Evolutionary conservation across 2,329 filamentous ascomycete genomes (phyloP), one percentile per base, ranked within the genome.

Genomic region (Apiospora saccharicola): DNA sequence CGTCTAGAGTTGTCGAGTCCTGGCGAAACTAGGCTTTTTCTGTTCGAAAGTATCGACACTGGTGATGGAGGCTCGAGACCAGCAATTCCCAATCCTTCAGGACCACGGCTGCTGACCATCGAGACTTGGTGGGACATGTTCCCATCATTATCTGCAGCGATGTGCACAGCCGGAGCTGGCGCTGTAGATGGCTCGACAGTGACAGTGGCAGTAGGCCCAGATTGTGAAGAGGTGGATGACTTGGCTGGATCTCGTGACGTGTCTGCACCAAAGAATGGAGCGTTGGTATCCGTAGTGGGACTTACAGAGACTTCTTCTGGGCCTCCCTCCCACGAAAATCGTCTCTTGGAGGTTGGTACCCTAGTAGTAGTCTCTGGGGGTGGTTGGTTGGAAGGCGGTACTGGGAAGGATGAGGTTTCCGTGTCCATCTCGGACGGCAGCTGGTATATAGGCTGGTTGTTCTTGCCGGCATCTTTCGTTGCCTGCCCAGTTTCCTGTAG

Each of bases 321-420:
- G 0, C 74, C 78, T 7, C 78, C 76, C 73, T 86, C 85, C 85
- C 85, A 86, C 4, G 85, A 86, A 71, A 86, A 86, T 0, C 82
- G 82, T 26, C 75, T 76, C 19, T 70, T 70, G 10, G 22, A 57
- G 43, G 68, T 74, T 4, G 67, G 49, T 4, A 46, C 68, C 16
- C 16, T n/a, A 19, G 73, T 72, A 5, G 73, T 72, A 5, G 71
- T 70, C 14, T 72, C 53, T 14, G 75, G 70, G 34, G 71, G 76
- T 71, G 68, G 16, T 37, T 71, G 51, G 57, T 34, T 41, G 67
- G 67, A 30, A 68, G 61, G 34, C 57, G 69, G 4, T n/a, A 34
- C 61, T 2, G 37, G 16, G 43, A 24, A 34, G 7, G 13, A 19
- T 14, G 24, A 26, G n/a, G 41, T 6, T 13, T 30, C 37, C 14